Evolutionary conservation across 2,329 filamentous ascomycete genomes (phyloP).

Genomic region (Talaromyces sp.): DNA sequence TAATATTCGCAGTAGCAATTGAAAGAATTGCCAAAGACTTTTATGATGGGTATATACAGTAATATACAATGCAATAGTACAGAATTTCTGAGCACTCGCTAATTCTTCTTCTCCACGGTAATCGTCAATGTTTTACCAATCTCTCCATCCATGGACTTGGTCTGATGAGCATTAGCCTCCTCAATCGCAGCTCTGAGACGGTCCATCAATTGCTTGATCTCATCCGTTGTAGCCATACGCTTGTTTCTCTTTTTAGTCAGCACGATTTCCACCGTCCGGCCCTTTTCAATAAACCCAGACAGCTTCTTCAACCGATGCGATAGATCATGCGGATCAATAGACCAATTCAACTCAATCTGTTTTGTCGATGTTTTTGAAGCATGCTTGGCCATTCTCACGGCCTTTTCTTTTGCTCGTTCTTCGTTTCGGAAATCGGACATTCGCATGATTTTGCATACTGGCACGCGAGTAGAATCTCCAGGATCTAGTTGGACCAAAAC

Average conservation of each 20-base stretch:
- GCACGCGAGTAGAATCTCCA: slow-evolving; percentile 35
- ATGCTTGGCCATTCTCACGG: slow-evolving; percentile 42
- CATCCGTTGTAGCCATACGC: slow-evolving; percentile 57
- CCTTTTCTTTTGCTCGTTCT: slow-evolving; percentile 38
- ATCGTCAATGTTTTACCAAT: slow-evolving; percentile 38
- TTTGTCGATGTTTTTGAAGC: slow-evolving; percentile 53
- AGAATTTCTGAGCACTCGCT: background rate
- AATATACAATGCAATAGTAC: background rate
- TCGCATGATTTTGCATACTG: slow-evolving; percentile 69
- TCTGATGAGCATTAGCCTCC: slow-evolving; percentile 42
- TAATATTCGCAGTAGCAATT: background rate
- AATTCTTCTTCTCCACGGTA: slow-evolving; percentile 34
- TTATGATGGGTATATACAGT: background rate
- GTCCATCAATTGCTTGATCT: slow-evolving; percentile 59
- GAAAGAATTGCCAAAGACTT: background rate
- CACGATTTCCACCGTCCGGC: slow-evolving; percentile 70
- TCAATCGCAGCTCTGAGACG: slow-evolving; percentile 47
- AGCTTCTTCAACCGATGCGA: slow-evolving; percentile 67
- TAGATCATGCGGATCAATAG: slow-evolving; percentile 73
- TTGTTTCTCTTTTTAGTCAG: slow-evolving; percentile 66
- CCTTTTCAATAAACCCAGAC: slow-evolving; percentile 67
- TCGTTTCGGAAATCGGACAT: slow-evolving; percentile 51
- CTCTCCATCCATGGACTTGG: slow-evolving; percentile 42
- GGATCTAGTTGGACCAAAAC: slow-evolving; percentile 51
- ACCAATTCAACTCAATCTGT: slow-evolving; percentile 87